phyloP scores from a whole-genome alignment of 495 filamentous ascomycete species.

The Hamigera avellanea region DNA sequence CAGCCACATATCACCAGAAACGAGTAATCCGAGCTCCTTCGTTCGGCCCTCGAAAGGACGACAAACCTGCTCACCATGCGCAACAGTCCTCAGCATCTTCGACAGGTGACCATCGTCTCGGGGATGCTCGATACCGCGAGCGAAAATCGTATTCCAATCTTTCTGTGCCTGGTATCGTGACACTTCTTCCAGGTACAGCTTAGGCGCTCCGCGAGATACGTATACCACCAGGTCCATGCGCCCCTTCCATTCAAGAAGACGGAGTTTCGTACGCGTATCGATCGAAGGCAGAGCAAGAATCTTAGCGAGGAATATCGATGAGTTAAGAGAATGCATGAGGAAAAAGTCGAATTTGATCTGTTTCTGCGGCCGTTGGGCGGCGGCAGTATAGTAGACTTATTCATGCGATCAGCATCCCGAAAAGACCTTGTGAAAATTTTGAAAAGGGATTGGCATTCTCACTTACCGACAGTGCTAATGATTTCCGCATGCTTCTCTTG shows the following conservation, averaged over 20 bases:
- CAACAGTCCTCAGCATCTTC: conserved; percentile 61
- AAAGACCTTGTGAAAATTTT: too few species aligned
- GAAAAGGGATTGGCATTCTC: conserved; percentile 5
- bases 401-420: not conserved
- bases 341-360: conserved; percentile 70
- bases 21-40: conserved; percentile 32
- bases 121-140: conserved; percentile 35
- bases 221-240: conserved; percentile 59
- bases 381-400: conserved; percentile 49
- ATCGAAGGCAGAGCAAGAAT: conserved; percentile 30
- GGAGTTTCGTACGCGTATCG: conserved; percentile 36
- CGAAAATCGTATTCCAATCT: conserved; percentile 45
- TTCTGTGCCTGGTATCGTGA: conserved; percentile 29
- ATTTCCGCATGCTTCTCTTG: conserved; percentile 66
- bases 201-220: conserved; percentile 44
- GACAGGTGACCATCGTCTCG: conserved; percentile 69
- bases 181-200: conserved; percentile 43
- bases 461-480: conserved; percentile 52
- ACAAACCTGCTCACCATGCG: conserved; percentile 41
- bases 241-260: conserved; percentile 67
- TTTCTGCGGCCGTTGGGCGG: conserved; percentile 52
- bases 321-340: conserved; percentile 58
- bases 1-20: conserved; percentile 61
- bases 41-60: conserved; percentile 25
- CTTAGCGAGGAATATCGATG: conserved; percentile 48